Percentiles rank a stretch among this genome's conserved stretches.
Evolutionary conservation across 140 eudicot species (phyloP).

Genomic region (Anethum foeniculum): DNA sequence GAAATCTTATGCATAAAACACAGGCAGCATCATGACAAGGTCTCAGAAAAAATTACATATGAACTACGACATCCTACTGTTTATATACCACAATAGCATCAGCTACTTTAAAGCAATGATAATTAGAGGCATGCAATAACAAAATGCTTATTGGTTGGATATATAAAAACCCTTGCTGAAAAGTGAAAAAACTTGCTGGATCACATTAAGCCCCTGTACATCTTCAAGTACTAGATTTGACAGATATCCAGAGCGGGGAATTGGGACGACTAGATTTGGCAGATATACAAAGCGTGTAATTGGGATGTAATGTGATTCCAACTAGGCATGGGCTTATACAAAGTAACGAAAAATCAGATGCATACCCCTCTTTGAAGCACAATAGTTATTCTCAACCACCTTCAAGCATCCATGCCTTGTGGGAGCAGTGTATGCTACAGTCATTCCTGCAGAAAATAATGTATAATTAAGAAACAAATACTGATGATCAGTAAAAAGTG

Average conservation of each 20-base stretch:
- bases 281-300: not conserved
- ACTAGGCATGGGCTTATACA: not conserved
- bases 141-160: not conserved
- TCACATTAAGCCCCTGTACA: not conserved
- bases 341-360: not conserved
- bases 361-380: conserved; percentile 90
- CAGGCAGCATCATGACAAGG: not conserved
- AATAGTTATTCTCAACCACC: conserved; percentile 86
- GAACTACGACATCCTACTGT: not conserved
- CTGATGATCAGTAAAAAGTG: not conserved
- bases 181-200: not conserved
- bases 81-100: not conserved
- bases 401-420: conserved; percentile 74
- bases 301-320: not conserved
- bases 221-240: not conserved
- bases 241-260: not conserved
- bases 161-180: not conserved
- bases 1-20: not conserved
- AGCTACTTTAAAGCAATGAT: not conserved
- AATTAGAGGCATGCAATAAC: not conserved
- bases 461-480: not conserved
- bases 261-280: not conserved
- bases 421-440: conserved; percentile 74
- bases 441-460: conserved; percentile 46
- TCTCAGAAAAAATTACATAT: not conserved